phyloP scores from a whole-genome alignment of 1,139 yeast species.

The Sporopachydermia cereana region DNA sequence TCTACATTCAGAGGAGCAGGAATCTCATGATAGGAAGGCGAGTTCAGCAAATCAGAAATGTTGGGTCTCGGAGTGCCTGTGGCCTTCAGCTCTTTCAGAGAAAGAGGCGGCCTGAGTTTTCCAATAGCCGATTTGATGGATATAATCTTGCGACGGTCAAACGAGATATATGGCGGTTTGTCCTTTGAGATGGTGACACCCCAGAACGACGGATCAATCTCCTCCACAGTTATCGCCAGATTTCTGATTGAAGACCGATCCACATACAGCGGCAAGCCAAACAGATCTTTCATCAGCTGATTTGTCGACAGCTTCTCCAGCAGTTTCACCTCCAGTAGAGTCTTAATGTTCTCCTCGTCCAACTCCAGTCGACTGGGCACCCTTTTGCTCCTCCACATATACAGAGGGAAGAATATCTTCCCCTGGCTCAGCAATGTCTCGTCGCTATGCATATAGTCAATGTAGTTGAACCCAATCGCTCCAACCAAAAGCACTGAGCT shows the following conservation, averaged over 20 bases:
- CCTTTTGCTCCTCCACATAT: conserved; percentile 2
- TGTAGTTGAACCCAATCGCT: conserved; percentile 2
- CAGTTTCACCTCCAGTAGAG: conserved; percentile 3
- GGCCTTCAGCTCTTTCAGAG: conserved; percentile 5
- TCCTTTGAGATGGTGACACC: neutral
- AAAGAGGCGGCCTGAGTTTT: conserved; percentile 4
- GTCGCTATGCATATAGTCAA: neutral
- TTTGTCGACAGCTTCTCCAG: conserved; percentile 8
- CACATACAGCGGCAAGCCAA: conserved; percentile 10
- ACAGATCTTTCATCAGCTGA: conserved; percentile 7
- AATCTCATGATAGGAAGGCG: conserved; percentile 3
- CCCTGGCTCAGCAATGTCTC: neutral
- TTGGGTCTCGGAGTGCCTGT: conserved; percentile 1
- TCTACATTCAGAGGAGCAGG: conserved; percentile 1
- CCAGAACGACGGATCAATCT: conserved; percentile 6
- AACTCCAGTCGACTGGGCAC: neutral
- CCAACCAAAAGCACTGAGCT: neutral
- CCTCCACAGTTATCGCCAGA: conserved; percentile 7
- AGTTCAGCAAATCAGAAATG: neutral
- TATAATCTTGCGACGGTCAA: conserved; percentile 6
- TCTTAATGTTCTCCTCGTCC: neutral
- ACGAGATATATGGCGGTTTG: neutral
- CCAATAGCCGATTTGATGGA: conserved; percentile 8
- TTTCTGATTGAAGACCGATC: conserved; percentile 7
- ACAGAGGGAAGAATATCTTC: neutral